Percentiles rank a stretch among this genome's conserved stretches.
phyloP scores from a whole-genome alignment of 305 asterid genomes.

The Ilex paraguariensis region DNA sequence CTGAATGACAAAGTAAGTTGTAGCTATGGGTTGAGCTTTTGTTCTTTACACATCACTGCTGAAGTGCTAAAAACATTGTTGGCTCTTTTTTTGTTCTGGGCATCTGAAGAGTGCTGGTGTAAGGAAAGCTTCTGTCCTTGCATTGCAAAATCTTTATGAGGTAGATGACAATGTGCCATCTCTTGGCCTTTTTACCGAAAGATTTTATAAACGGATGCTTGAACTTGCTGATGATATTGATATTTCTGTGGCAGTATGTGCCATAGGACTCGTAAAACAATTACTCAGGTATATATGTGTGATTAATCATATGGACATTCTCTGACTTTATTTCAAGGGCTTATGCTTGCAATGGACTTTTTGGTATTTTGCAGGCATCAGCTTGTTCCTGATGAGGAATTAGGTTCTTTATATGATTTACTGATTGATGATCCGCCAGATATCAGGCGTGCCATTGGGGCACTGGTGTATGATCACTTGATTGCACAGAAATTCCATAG shows the following conservation, averaged over 20 bases:
- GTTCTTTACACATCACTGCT: background rate
- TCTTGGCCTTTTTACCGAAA: constrained; percentile 85
- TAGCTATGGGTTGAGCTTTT: background rate
- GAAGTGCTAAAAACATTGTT: constrained; percentile 22
- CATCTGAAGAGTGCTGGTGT: constrained; percentile 74
- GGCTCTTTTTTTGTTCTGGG: constrained; percentile 13
- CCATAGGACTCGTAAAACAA: constrained; percentile 94
- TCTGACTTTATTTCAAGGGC: background rate
- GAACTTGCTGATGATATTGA: constrained; percentile 97
- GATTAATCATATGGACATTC: background rate
- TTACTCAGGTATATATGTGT: constrained; percentile 53
- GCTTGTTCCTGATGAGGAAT: constrained; percentile 94
- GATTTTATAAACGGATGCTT: constrained; percentile 85
- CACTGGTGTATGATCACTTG: constrained; percentile 87
- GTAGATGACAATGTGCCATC: constrained; percentile 93
- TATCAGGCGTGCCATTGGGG: constrained; percentile 91
- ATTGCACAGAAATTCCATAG: constrained; percentile 89
- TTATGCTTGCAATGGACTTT: background rate
- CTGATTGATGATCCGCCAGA: constrained; percentile 94
- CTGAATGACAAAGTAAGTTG: constrained; percentile 89
- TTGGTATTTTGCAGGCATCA: constrained; percentile 63
- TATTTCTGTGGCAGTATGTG: constrained; percentile 96
- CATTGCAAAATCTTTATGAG: constrained; percentile 92
- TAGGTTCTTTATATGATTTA: constrained; percentile 89
- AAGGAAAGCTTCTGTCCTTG: constrained; percentile 85